These are phyloP conservation scores for Lepiota brunneoincarnata DNA, from an alignment of 768 basidiomycete genomes.

Conservation along the genomic window DNA sequence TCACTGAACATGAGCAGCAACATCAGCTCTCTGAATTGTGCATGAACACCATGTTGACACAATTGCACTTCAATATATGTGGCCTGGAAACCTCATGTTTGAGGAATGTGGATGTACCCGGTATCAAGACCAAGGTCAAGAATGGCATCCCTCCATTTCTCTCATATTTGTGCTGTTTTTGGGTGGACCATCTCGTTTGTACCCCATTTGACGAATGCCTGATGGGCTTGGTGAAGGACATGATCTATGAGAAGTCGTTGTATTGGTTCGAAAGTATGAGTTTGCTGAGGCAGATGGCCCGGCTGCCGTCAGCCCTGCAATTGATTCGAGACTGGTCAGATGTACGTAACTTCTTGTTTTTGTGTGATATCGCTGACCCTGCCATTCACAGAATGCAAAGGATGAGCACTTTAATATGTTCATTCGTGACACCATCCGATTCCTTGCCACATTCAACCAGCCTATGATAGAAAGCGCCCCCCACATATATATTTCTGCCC, in stretches of 20 bases:
- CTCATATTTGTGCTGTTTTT: conserved; percentile 28
- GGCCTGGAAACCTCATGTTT: conserved; percentile 26
- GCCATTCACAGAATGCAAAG: conserved; percentile 2
- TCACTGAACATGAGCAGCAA: conserved; percentile 17
- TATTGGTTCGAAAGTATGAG: conserved; percentile 33
- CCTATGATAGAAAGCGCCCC: conserved; percentile 20
- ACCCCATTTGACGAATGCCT: neutral
- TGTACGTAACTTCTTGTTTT: conserved; percentile 9
- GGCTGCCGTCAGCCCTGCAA: neutral
- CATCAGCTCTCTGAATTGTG: conserved; percentile 18
- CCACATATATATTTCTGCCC: conserved; percentile 26
- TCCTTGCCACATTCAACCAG: conserved; percentile 16
- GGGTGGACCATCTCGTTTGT: conserved; percentile 24
- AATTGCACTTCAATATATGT: conserved; percentile 34
- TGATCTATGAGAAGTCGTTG: conserved; percentile 23
- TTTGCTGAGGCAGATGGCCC: conserved; percentile 17
- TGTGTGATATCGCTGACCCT: neutral
- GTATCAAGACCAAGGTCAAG: conserved; percentile 19
- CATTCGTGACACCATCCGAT: conserved; percentile 18
- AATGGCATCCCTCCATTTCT: conserved; percentile 22
- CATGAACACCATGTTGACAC: conserved; percentile 24
- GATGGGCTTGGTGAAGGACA: conserved; percentile 14
- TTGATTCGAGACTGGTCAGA: conserved; percentile 10
- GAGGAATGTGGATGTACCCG: conserved; percentile 23
- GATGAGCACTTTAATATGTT: conserved; percentile 15